phyloP scores from a whole-genome alignment of 352 stramenopile species.

The Phytophthora crassamura region DNA sequence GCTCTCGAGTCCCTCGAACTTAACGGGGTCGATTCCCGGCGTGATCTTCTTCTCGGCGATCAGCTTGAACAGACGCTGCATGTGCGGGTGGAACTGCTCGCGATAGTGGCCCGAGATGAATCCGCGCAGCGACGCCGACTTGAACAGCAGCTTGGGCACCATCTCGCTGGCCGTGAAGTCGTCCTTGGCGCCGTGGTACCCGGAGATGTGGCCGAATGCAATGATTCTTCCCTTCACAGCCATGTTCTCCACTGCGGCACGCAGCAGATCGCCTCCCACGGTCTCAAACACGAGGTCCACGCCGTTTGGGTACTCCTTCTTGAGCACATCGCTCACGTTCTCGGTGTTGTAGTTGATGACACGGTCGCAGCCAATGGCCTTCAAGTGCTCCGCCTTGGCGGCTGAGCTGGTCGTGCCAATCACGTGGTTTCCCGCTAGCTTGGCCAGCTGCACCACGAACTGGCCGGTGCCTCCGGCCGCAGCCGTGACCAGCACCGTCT shows the following conservation, averaged over 20 bases:
- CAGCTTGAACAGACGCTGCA: constrained; percentile 46
- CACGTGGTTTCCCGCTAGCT: constrained; percentile 76
- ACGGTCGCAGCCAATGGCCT: constrained; percentile 63
- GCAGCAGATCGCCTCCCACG: constrained; percentile 55
- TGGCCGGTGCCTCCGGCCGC: constrained; percentile 79
- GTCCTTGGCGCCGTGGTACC: constrained; percentile 37
- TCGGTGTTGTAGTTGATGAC: constrained; percentile 90
- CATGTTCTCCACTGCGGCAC: constrained; percentile 50
- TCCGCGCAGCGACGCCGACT: constrained; percentile 48
- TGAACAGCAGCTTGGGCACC: constrained; percentile 32
- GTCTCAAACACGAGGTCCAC: constrained; percentile 68
- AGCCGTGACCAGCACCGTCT: constrained; percentile 65
- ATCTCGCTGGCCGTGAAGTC: constrained; percentile 32
- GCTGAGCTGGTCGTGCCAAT: constrained; percentile 82
- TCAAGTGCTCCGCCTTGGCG: constrained; percentile 81
- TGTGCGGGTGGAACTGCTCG: constrained; percentile 47
- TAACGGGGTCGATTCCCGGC: constrained; percentile 46
- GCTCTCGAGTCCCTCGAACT: constrained; percentile 57
- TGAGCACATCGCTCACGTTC: constrained; percentile 50
- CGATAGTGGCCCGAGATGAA: constrained; percentile 51
- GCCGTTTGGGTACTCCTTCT: constrained; percentile 66
- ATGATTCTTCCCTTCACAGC: constrained; percentile 59
- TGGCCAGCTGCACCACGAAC: constrained; percentile 84
- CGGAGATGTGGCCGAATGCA: constrained; percentile 60
- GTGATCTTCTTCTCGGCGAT: constrained; percentile 56